A percentile compares a stretch with the other conserved stretches of the same genome.
Conservation (phyloP, 2,329 filamentous ascomycete genomes). For the Alternaria triticimaculans region DNA sequence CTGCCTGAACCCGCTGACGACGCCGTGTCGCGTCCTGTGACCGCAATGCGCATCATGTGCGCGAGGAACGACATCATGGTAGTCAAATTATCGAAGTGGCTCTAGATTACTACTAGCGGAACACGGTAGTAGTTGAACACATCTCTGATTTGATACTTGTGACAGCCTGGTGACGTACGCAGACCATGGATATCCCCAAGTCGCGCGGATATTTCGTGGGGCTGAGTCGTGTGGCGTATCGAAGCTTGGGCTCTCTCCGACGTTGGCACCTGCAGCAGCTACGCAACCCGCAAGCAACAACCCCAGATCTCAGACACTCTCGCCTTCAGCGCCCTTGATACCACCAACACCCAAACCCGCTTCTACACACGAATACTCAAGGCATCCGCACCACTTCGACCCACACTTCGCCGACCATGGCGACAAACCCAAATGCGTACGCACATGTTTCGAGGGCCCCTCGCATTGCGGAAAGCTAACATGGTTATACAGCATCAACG, state of each 20-base stretch:
- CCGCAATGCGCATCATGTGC: slow-evolving; percentile 28
- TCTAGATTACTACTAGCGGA: not conserved
- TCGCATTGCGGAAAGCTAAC: slow-evolving; percentile 36
- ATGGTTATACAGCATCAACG: slow-evolving; percentile 65
- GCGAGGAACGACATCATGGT: not conserved
- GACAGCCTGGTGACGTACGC: slow-evolving; percentile 11
- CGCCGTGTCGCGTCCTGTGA: slow-evolving; percentile 39
- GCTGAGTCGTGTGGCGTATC: slow-evolving; percentile 15
- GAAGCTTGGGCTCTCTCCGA: slow-evolving; percentile 19
- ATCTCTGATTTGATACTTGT: not conserved
- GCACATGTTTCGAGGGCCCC: slow-evolving; percentile 29
- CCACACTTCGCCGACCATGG: slow-evolving; percentile 43
- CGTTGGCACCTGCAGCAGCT: slow-evolving; percentile 24
- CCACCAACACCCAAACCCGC: slow-evolving; percentile 15
- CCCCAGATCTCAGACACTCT: slow-evolving; percentile 26
- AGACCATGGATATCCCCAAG: not conserved
- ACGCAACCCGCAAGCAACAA: slow-evolving; percentile 27
- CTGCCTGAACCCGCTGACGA: slow-evolving; percentile 46
- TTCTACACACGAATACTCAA: not conserved
- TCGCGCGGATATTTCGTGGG: slow-evolving; percentile 4
- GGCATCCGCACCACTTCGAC: slow-evolving; percentile 7
- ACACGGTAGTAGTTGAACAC: not conserved
- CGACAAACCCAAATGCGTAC: slow-evolving; percentile 52
- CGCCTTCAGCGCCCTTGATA: slow-evolving; percentile 22
- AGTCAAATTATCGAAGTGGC: not conserved